Percentiles rank a stretch among this genome's conserved stretches.
These are phyloP conservation scores for Plasmodium cynomolgi DNA, from an alignment of 169 alveolate species.

Conservation along the genomic window DNA sequence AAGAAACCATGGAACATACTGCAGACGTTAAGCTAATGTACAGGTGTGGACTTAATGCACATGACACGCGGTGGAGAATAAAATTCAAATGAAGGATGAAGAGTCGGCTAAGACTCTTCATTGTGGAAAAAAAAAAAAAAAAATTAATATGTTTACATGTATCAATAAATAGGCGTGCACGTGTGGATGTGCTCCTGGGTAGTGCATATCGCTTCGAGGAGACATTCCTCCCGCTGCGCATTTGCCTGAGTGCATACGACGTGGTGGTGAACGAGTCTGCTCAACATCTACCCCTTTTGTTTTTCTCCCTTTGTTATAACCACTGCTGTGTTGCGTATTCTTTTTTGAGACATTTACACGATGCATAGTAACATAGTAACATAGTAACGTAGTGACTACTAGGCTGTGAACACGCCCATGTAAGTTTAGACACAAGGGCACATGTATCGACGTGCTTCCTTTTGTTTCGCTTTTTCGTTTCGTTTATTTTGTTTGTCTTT, in stretches of 20 bases:
- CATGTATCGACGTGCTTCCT: neutral
- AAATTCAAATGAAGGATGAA: neutral
- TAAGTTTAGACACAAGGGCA: neutral
- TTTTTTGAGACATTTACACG: neutral
- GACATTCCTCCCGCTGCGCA: neutral
- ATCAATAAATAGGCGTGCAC: neutral
- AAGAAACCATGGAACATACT: neutral
- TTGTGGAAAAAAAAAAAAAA: slow-evolving; percentile 8
- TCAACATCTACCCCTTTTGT: neutral
- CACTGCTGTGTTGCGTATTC: neutral
- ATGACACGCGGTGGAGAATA: neutral
- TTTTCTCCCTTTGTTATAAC: neutral
- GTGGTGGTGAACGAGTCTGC: neutral
- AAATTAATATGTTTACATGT: slow-evolving; percentile 21
- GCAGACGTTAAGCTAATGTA: neutral
- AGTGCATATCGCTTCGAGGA: neutral
- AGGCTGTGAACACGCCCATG: neutral
- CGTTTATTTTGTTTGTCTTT: neutral
- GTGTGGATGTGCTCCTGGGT: neutral
- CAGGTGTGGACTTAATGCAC: neutral
- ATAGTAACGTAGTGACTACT: neutral
- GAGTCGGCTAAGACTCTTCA: slow-evolving; percentile 17
- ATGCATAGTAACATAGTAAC: neutral
- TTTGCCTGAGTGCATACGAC: neutral
- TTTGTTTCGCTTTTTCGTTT: neutral